Conservation (phyloP, 1,284 basidiomycete genomes). For the Agroathelia rolfsii region DNA sequence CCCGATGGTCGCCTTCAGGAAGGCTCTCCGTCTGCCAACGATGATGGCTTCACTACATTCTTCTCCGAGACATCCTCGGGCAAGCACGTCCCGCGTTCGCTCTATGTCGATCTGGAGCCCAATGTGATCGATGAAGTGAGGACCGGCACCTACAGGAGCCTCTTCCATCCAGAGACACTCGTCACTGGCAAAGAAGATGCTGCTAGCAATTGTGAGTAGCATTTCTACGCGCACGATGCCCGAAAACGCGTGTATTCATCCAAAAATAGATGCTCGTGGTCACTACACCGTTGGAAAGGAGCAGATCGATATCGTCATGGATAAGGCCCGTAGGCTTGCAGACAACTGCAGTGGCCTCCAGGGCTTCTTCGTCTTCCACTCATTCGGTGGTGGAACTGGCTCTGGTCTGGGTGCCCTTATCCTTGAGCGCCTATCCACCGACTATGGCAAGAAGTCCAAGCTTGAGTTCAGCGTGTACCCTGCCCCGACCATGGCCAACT, state of each 20-base stretch:
- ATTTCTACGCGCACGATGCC: slow-evolving; percentile 2
- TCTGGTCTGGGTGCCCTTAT: slow-evolving; percentile 98
- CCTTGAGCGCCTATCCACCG: slow-evolving; percentile 92
- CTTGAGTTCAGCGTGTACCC: slow-evolving; percentile 99
- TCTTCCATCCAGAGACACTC: slow-evolving; percentile 99
- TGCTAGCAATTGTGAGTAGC: slow-evolving; percentile 88
- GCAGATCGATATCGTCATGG: slow-evolving; percentile 86
- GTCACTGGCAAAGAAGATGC: slow-evolving; percentile 99
- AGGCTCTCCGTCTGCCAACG: slow-evolving; percentile 60
- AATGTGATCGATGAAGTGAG: slow-evolving; percentile 97
- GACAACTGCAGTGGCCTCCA: slow-evolving; percentile 98
- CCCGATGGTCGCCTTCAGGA: slow-evolving; percentile 77
- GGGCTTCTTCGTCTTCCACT: slow-evolving; percentile 99
- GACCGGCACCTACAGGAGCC: slow-evolving; percentile 88
- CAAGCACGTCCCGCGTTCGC: slow-evolving; percentile 96
- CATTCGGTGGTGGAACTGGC: slow-evolving; percentile 98
- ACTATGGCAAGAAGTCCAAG: slow-evolving; percentile 99
- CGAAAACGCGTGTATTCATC: not conserved
- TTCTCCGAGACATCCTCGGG: slow-evolving; percentile 89
- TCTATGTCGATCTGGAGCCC: slow-evolving; percentile 96
- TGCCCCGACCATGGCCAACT: slow-evolving; percentile 89
- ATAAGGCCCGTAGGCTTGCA: slow-evolving; percentile 91
- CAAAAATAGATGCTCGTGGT: slow-evolving; percentile 76
- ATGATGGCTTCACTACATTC: slow-evolving; percentile 96
- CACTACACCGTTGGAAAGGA: slow-evolving; percentile 99